These are phyloP conservation scores for Hyphopichia burtonii DNA, from an alignment of 1,139 yeast species.

Conservation along the genomic window DNA sequence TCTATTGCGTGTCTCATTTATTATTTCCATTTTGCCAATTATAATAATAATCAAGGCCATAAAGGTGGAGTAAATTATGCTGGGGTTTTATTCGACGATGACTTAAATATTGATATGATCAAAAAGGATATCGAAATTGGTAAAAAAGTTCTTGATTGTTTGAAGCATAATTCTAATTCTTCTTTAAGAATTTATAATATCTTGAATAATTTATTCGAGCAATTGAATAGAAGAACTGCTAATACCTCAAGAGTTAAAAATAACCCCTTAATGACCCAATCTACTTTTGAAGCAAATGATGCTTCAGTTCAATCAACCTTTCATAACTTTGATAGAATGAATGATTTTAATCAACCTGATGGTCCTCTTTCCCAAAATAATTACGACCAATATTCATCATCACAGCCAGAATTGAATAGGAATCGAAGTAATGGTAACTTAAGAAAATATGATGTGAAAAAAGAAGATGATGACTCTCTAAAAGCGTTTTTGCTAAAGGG, in stretches of 20 bases:
- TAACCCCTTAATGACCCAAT: conserved; percentile 6
- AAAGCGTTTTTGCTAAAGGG: conserved; percentile 1
- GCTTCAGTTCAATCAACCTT: conserved; percentile 28
- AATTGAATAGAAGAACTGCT: conserved; percentile 68
- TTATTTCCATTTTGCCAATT: conserved; percentile 71
- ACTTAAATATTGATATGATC: conserved; percentile 64
- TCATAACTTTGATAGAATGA: conserved; percentile 35
- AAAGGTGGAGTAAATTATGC: conserved; percentile 42
- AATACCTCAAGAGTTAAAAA: conserved; percentile 26
- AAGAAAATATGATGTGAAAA: not conserved
- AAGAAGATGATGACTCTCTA: conserved; percentile 5
- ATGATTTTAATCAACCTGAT: conserved; percentile 18
- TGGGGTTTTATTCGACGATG: conserved; percentile 55
- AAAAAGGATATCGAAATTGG: conserved; percentile 81
- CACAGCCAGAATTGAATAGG: not conserved
- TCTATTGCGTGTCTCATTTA: conserved; percentile 86
- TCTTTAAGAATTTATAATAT: conserved; percentile 79
- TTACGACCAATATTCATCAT: not conserved
- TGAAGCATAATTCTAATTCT: conserved; percentile 74
- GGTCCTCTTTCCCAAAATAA: not conserved
- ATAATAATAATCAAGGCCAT: conserved; percentile 19
- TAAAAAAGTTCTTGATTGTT: conserved; percentile 64
- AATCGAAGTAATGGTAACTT: not conserved
- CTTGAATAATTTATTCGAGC: conserved; percentile 78
- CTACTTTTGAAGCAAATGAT: conserved; percentile 9